Evolutionary conservation across 2,329 filamentous ascomycete species (phyloP), one percentile per base, ranked within the genome.

Genomic region (Cladosporium sp.): DNA sequence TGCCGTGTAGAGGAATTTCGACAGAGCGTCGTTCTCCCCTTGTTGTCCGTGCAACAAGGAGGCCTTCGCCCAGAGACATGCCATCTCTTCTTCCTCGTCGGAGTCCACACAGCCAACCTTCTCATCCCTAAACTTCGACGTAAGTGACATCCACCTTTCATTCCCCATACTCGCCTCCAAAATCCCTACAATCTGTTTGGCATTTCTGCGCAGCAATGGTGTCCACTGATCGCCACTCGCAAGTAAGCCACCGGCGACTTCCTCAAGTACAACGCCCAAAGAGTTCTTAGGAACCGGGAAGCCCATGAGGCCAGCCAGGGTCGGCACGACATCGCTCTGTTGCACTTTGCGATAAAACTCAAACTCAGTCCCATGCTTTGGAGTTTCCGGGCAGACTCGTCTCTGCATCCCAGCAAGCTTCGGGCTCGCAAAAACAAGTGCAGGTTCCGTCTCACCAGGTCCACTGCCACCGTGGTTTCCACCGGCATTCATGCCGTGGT

Each of bases 401-500:
- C 11, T 19, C 20, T 43, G 15, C n/a, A n/a, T 16, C 20, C 33
- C 29, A 27, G 42, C 38, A 7, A 46, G 29, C 62, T 89, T 93
- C 0, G 92, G 90, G 2, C 90, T 93, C 56, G 95, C 80, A 66
- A 98, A 97, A 16, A 96, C 79, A 8, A 98, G 72, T 13, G 93
- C 93, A 0, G 93, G 86, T 1, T 92, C 96, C 1, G 93, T 97
- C 72, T 98, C 93, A 38, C 93, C 92, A 1, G 89, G 81, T 0
- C 91, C 91, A 8, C 92, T 96, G 33, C 92, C 93, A 25, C 93
- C 93, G 65, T 98, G 93, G 59, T 97, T 97, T 2, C 93, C 93
- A 16, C 88, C 93, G 60, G 97, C 92, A 59, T 97, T 98, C 93
- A 98, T 98, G n/a, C 93, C 93, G 65, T 98, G 93, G 61, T 98